Percentiles rank a stretch among this genome's conserved stretches.
These are phyloP conservation scores for Fabrea salina DNA, from an alignment of 169 alveolate species.

Conservation along the genomic window DNA sequence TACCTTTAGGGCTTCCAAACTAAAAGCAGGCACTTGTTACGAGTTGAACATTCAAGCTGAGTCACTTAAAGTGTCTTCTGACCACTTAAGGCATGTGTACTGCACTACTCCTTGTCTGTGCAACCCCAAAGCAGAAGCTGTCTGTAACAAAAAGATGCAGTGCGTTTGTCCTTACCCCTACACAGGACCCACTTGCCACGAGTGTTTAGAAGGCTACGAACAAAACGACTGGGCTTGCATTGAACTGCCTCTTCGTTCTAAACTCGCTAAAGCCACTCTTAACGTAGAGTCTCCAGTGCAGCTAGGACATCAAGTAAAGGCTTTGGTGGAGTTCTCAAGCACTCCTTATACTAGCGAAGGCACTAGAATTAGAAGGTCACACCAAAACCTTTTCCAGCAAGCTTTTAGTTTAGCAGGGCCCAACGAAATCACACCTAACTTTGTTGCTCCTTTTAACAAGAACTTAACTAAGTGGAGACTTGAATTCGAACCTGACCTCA, in stretches of 20 bases:
- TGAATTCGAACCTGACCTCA: not conserved
- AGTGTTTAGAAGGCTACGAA: not conserved
- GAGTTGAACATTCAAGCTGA: not conserved
- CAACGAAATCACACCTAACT: not conserved
- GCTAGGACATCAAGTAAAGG: not conserved
- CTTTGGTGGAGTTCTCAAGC: not conserved
- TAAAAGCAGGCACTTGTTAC: not conserved
- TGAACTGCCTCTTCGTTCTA: not conserved
- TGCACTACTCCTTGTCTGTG: conserved; percentile 21
- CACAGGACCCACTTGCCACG: conserved; percentile 6
- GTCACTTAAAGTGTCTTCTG: not conserved
- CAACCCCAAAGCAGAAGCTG: conserved; percentile 21
- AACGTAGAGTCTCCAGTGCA: conserved; percentile 2
- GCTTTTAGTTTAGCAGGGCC: not conserved
- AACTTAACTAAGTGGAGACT: not conserved
- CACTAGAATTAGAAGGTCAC: not conserved
- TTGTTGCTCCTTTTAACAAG: not conserved
- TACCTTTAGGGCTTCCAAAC: not conserved
- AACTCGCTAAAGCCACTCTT: not conserved
- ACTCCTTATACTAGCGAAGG: conserved; percentile 12
- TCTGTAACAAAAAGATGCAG: not conserved
- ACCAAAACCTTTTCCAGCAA: not conserved
- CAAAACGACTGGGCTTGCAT: not conserved
- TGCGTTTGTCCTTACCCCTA: conserved; percentile 32
- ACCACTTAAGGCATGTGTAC: not conserved